Evolutionary conservation across 2,329 filamentous ascomycete genomes (phyloP).

Genomic region (Phyllosticta citrichinensis): DNA sequence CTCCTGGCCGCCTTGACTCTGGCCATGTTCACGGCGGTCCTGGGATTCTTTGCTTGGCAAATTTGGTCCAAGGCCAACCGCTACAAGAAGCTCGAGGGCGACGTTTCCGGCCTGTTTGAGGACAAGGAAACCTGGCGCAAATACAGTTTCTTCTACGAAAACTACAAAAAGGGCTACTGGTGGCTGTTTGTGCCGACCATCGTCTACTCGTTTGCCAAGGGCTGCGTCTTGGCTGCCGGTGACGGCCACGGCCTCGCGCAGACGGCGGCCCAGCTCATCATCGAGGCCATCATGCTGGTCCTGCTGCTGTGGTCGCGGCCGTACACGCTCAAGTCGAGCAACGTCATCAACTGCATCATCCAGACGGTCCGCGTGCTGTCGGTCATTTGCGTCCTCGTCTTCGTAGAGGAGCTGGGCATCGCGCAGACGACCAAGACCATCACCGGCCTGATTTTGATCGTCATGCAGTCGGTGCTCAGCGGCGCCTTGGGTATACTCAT

Average conservation of each 20-base stretch:
- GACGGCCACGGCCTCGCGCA: constrained; percentile 80
- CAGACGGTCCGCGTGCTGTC: constrained; percentile 83
- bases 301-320: constrained; percentile 78
- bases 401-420: constrained; percentile 86
- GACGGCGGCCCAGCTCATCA: constrained; percentile 65
- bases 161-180: constrained; percentile 91
- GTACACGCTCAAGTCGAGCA: constrained; percentile 76
- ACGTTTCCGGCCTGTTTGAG: constrained; percentile 65
- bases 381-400: constrained; percentile 79
- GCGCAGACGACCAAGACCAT: constrained; percentile 88
- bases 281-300: constrained; percentile 70
- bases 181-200: constrained; percentile 91
- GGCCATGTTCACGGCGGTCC: constrained; percentile 64
- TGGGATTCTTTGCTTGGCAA: constrained; percentile 75
- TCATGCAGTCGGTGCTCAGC: constrained; percentile 78
- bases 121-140: constrained; percentile 87
- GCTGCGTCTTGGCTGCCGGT: constrained; percentile 71
- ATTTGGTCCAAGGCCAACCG: constrained; percentile 69
- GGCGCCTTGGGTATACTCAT: constrained; percentile 79
- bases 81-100: constrained; percentile 67
- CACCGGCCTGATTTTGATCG: constrained; percentile 84
- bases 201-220: constrained; percentile 82
- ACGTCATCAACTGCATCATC: constrained; percentile 89
- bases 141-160: constrained; percentile 96
- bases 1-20: constrained; percentile 73